Evolutionary conservation across 2,329 filamentous ascomycete species (phyloP), one percentile per base, ranked within the genome.

Genomic region (Fusarium sp.): DNA sequence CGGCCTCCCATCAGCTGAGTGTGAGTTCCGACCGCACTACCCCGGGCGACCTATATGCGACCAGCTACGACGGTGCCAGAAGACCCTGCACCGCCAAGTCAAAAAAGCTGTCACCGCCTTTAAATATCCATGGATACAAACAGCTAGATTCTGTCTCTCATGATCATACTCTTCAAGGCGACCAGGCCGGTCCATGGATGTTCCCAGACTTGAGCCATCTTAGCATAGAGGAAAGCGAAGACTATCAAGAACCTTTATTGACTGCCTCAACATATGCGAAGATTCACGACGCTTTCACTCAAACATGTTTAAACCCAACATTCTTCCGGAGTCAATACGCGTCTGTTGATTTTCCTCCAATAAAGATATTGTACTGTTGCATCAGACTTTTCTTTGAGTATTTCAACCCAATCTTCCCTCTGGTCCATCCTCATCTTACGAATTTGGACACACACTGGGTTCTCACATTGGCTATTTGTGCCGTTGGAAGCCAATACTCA

Each of bases 321-420:
- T 48, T 49, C 3, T 64, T 61, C 7, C 42, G 11, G 9, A 15
- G 29, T 9, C 45, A 29, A 4, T 58, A 31, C 29, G 32, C 15
- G 4, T 46, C 49, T 4, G 6, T 29, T 2, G 39, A 66, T 11
- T 75, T 76, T 39, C 74, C 72, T 5, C 52, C 61, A 12, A 46
- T 66, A 3, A 49, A 54, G 6, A 61, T 73, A 2, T 46, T 76
- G 31, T 69, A 75, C 36, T 63, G 71, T n/a, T 76, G 75, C 34
- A 58, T 72, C 24, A 66, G 55, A 6, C 65, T 77, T 1, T 77
- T 71, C 41, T 75, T 75, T 47, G 62, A 71, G 13, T 61, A 75
- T 29, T 75, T 77, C 36, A 66, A 74, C 47, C 64, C 69, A 1
- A 70, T 74, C 6, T 35, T 77, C 6, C 72, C 75, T 2, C 69